These are phyloP conservation scores for Lolium perenne DNA, from an alignment of 176 grass and related monocot species.

Conservation along the genomic window DNA sequence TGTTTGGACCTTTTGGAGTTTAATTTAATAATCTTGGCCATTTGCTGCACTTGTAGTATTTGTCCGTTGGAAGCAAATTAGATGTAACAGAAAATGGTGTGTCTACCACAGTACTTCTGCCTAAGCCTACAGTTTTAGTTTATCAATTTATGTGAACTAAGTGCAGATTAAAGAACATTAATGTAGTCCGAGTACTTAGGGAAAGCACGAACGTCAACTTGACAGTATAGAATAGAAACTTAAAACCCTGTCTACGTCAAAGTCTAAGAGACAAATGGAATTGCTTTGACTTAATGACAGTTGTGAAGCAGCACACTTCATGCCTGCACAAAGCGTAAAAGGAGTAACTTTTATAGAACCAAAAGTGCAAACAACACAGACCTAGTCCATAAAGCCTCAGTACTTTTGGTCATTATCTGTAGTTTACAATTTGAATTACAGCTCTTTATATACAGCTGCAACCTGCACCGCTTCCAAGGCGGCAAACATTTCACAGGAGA, in stretches of 20 bases:
- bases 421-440: not conserved
- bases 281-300: not conserved
- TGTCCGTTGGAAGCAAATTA: not conserved
- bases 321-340: constrained; percentile 4
- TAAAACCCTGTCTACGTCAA: not conserved
- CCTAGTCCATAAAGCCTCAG: constrained; percentile 9
- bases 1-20: not conserved
- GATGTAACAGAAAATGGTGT: not conserved
- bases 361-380: not conserved
- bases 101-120: not conserved
- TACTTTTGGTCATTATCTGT: not conserved
- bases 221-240: not conserved
- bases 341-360: not conserved
- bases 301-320: constrained; percentile 13
- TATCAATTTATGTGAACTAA: not conserved
- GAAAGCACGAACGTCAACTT: not conserved
- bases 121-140: not conserved
- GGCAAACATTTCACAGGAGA: not conserved
- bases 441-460: constrained; percentile 2
- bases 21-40: not conserved
- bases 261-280: not conserved
- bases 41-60: too few relatives aligned
- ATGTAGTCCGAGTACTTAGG: not conserved
- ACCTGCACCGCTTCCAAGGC: not conserved
- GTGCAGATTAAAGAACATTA: not conserved